phyloP scores from a whole-genome alignment of 495 filamentous ascomycete genomes.

The Trichoderma virens region DNA sequence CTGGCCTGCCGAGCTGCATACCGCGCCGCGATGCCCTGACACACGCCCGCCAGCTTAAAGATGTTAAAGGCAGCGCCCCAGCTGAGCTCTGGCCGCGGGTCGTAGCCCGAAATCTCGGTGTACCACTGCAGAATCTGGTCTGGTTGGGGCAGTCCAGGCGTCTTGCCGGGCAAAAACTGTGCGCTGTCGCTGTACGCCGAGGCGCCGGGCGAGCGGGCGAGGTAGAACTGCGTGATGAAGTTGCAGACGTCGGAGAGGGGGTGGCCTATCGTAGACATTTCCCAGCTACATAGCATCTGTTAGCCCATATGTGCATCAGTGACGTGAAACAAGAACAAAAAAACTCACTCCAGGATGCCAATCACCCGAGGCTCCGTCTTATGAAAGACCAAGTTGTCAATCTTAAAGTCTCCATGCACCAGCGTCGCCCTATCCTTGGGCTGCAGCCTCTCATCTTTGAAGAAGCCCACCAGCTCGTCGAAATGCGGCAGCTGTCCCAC shows the following conservation, averaged over 20 bases:
- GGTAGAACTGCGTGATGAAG: slow-evolving; percentile 61
- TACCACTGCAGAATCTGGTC: slow-evolving; percentile 73
- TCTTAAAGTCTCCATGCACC: slow-evolving; percentile 96
- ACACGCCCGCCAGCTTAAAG: slow-evolving; percentile 65
- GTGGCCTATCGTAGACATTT: slow-evolving; percentile 94
- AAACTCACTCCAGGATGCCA: slow-evolving; percentile 74
- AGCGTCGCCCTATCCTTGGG: slow-evolving; percentile 70
- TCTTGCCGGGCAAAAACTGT: slow-evolving; percentile 52
- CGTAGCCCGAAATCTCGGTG: slow-evolving; percentile 59
- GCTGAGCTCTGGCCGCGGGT: slow-evolving; percentile 56
- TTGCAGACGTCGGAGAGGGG: slow-evolving; percentile 84
- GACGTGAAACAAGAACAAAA: background rate
- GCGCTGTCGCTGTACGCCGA: slow-evolving; percentile 27
- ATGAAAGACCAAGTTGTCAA: slow-evolving; percentile 94
- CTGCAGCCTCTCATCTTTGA: slow-evolving; percentile 56
- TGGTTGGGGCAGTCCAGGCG: slow-evolving; percentile 66
- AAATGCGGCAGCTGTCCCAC: slow-evolving; percentile 83
- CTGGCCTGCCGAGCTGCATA: slow-evolving; percentile 83
- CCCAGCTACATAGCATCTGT: slow-evolving; percentile 73
- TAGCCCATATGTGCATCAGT: slow-evolving; percentile 12
- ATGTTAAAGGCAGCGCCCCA: slow-evolving; percentile 60
- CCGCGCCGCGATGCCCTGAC: slow-evolving; percentile 88
- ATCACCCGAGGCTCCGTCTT: slow-evolving; percentile 81
- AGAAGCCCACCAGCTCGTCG: slow-evolving; percentile 71
- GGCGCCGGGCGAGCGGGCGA: slow-evolving; percentile 27